A percentile compares a stretch with the other conserved stretches of the same genome.
phyloP scores from a whole-genome alignment of 1,284 basidiomycete genomes.

The Puccinia novopanici region DNA sequence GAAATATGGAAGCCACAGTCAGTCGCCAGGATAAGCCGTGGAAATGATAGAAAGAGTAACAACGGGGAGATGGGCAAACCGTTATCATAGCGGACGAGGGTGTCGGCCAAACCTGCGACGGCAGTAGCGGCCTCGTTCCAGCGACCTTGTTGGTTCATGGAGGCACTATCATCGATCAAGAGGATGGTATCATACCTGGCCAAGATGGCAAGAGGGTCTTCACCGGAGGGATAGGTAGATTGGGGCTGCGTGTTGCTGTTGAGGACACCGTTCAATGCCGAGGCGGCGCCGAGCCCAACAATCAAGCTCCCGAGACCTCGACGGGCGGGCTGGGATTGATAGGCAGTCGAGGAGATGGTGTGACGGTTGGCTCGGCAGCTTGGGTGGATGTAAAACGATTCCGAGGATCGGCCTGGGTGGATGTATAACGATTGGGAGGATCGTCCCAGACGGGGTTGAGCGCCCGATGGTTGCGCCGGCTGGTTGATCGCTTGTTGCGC shows the following conservation, averaged over 20 bases:
- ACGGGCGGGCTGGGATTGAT: neutral
- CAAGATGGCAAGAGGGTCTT: constrained; percentile 40
- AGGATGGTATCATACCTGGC: constrained; percentile 47
- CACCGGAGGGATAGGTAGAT: neutral
- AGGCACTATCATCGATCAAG: constrained; percentile 44
- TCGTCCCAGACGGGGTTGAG: neutral
- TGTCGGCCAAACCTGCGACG: constrained; percentile 34
- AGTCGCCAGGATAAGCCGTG: neutral
- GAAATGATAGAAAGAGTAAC: neutral
- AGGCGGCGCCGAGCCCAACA: constrained; percentile 40
- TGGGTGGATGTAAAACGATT: neutral
- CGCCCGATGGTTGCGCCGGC: neutral
- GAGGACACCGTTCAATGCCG: constrained; percentile 30
- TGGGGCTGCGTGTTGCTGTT: neutral
- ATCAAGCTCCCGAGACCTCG: constrained; percentile 41
- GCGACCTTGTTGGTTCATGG: constrained; percentile 31
- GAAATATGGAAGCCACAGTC: neutral
- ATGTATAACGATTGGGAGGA: neutral
- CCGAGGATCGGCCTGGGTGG: neutral
- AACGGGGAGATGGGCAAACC: constrained; percentile 2
- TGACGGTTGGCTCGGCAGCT: neutral
- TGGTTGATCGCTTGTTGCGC: neutral
- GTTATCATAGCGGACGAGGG: constrained; percentile 37
- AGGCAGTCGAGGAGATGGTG: neutral
- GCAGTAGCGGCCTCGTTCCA: constrained; percentile 41